Evolutionary conservation across 108 stramenopile species (phyloP), one percentile per base, ranked within the genome.

Genomic region (Pseudonitzschia multiseries): DNA sequence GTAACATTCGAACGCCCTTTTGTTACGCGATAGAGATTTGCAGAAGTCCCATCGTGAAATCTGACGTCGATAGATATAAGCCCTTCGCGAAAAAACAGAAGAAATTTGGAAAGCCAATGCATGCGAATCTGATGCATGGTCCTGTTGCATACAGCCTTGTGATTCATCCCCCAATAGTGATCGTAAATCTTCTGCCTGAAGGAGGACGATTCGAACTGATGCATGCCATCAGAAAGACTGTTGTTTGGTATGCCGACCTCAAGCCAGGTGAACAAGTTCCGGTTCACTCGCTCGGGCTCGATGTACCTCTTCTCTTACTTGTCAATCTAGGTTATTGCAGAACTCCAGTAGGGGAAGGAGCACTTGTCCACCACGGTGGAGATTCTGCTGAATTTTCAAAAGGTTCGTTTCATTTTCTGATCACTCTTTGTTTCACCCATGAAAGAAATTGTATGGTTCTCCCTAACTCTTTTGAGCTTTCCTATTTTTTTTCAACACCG

Each of bases 101-200:
- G 52, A 74, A 72, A 50, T 65, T 72, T 29, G 50, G 28, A 57
- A 68, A 65, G 32, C 9, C 57, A 73, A 50, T 61, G 10, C 70
- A 74, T 33, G 28, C 72, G 54, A 73, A 77, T 27, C 60, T 69
- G 24, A 67, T 77, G 17, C 93, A 95, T 74, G 80, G 80, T 20
- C 93, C 93, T 32, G 85, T 98, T 1, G 83, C 92, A 29, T 98
- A 96, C 70, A 87, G 84, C 1, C 70, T 98, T 31, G 67, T 92
- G 29, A 78, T 98, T 59, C 93, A 97, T 72, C 90, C 97, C 21
- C 96, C 97, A 3, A 81, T 98, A 29, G 89, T 98, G n/a, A 83
- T 98, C 48, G 92, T 92, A 69, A 98, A 98, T 81, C 80, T 98
- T 27, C 77, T 98, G 31, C 96, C 97, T 21, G 84, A 91, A 68